These are phyloP conservation scores for Tuber calosporum DNA, from an alignment of 495 filamentous ascomycete genomes.

Conservation along the genomic window DNA sequence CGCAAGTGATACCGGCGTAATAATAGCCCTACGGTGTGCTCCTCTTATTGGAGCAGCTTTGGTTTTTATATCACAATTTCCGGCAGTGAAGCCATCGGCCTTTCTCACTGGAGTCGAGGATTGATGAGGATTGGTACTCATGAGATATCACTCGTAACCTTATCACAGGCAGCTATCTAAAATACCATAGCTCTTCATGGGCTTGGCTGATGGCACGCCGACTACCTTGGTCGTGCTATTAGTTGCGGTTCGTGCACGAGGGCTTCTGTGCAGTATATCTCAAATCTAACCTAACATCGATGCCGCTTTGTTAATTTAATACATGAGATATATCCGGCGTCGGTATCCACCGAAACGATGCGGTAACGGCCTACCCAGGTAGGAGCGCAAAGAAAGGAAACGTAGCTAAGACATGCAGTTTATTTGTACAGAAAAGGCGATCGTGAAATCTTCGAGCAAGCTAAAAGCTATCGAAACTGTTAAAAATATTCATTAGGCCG, in stretches of 20 bases:
- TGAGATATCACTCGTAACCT: not conserved
- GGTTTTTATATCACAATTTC: not conserved
- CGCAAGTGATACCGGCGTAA: not conserved
- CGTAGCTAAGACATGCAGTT: not conserved
- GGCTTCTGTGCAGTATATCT: not conserved
- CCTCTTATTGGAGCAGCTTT: not conserved
- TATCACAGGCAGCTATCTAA: not conserved
- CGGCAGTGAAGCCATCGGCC: not conserved
- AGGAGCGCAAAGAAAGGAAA: not conserved
- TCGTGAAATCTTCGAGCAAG: not conserved
- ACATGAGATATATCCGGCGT: not conserved
- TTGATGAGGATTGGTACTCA: not conserved
- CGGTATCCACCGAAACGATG: not conserved
- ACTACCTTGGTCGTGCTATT: not conserved
- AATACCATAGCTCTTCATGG: not conserved
- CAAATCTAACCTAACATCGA: not conserved
- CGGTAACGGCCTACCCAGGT: not conserved
- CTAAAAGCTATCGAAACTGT: not conserved
- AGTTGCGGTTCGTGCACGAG: not conserved
- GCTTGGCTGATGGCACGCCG: not conserved
- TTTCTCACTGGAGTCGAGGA: not conserved
- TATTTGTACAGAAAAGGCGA: not conserved
- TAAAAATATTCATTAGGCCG: not conserved
- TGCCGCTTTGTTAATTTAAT: not conserved
- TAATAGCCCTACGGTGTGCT: not conserved